Base-by-base conservation (phyloP, 352 stramenopile genomes). In the Phytophthora cactorum region DNA sequence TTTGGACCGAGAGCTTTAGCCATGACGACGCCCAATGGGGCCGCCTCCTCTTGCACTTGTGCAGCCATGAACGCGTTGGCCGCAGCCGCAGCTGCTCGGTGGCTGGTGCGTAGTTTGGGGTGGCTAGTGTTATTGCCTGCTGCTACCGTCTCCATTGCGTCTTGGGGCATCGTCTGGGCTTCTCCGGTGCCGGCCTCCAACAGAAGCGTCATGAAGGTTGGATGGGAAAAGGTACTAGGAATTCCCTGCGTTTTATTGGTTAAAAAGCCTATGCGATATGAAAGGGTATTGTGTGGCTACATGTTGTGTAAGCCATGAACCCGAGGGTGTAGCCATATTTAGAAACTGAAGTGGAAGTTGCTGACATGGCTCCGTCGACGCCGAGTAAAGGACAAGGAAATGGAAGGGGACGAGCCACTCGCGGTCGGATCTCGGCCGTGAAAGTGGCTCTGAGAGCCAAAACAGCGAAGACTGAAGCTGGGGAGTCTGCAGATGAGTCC, bases 371-470 rank as follows among this genome's bases (percentile, higher is more conserved):
- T 39, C 61, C 66, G 3, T 56, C 52, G 39, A 59, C 66, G n/a
- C 55, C 61, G 34, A 71, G 54, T 32, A 71, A 67, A 59, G 50
- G 32, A 28, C 50, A 34, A 31, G 59, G 50, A 28, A 74, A 67
- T 52, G 22, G 43, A 3, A 44, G 66, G 6, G 47, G 32, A 22
- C 43, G 54, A 27, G 22, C 28, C 4, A 15, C 27, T 51, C 41
- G 55, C 7, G 50, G 41, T 5, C 36, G 51, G 8, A 67, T 74
- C 14, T 58, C 61, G 4, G n/a, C 39, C 5, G 9, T 73, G 7
- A 67, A 63, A 11, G 61, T 70, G 3, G 50, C 47, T 34, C 14
- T 51, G 29, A 62, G 54, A 47, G 61, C 17, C 1, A 66, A 59
- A 29, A 52, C 67, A 56, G 17, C 53, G 8, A 58, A 63, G 50